These are phyloP conservation scores for Cyclostephanos invisitatus DNA, from an alignment of 108 stramenopile genomes.

Conservation along the genomic window DNA sequence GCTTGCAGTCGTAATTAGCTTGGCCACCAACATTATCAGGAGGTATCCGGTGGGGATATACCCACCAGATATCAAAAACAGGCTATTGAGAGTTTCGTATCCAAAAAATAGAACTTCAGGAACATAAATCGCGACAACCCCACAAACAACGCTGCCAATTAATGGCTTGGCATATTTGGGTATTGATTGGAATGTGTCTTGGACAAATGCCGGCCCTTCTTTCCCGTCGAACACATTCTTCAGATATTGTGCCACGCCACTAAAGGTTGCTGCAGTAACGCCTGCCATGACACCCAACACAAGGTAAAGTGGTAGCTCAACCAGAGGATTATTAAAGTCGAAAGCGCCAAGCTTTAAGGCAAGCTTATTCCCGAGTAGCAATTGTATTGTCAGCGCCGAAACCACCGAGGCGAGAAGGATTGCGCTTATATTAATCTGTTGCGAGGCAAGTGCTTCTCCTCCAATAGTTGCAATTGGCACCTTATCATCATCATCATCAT, in stretches of 20 bases:
- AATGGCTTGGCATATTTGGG: conserved; percentile 67
- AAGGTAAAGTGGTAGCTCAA: conserved; percentile 87
- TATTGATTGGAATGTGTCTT: conserved; percentile 38
- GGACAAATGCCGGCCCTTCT: conserved; percentile 56
- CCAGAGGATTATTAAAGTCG: conserved; percentile 70
- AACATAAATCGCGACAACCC: conserved; percentile 67
- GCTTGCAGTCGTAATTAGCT: conserved; percentile 80
- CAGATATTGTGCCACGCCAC: conserved; percentile 57
- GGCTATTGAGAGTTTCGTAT: conserved; percentile 88
- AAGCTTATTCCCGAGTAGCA: conserved; percentile 76
- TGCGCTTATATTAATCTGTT: conserved; percentile 68
- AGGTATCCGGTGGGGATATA: conserved; percentile 52
- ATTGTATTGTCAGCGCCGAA: conserved; percentile 72
- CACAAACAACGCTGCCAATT: conserved; percentile 76
- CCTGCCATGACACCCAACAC: conserved; percentile 79
- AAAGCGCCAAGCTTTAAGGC: conserved; percentile 60
- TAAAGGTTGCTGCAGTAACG: conserved; percentile 67
- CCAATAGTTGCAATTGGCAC: conserved; percentile 29
- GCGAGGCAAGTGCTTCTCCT: conserved; percentile 45
- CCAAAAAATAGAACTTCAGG: conserved; percentile 94
- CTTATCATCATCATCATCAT: conserved; percentile 13
- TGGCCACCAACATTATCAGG: conserved; percentile 59
- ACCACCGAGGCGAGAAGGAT: conserved; percentile 76
- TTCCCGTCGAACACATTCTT: conserved; percentile 63
- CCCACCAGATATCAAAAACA: conserved; percentile 60